A percentile compares a stretch with the other conserved stretches of the same genome.
Conservation (phyloP, 2,329 filamentous ascomycete species). For the Pleoardoris graminearum region DNA sequence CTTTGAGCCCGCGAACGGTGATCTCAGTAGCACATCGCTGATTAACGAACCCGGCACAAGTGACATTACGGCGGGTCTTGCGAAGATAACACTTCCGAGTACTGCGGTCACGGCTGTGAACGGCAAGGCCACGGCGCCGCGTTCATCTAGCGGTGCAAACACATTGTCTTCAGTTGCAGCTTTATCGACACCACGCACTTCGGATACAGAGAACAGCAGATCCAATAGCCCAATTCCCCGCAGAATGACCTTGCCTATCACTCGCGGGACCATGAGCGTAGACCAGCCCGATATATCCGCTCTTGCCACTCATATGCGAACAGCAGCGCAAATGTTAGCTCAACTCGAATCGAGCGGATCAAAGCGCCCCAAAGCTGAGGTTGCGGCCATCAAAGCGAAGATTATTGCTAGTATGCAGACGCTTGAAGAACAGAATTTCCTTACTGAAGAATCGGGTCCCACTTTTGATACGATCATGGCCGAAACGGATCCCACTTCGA, state of each 20-base stretch:
- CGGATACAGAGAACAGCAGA: constrained; percentile 68
- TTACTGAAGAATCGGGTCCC: constrained; percentile 70
- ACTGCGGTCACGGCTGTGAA: constrained; percentile 16
- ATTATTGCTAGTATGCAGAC: constrained; percentile 92
- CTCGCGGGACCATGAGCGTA: constrained; percentile 56
- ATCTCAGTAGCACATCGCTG: constrained; percentile 73
- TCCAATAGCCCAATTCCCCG: constrained; percentile 68
- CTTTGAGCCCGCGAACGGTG: constrained; percentile 79
- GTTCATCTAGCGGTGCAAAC: constrained; percentile 64
- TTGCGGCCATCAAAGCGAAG: constrained; percentile 80
- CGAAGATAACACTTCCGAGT: constrained; percentile 34
- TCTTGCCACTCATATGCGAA: constrained; percentile 83
- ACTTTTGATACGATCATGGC: constrained; percentile 85
- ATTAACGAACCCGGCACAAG: constrained; percentile 61
- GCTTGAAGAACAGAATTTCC: constrained; percentile 82
- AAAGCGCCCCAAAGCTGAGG: constrained; percentile 77
- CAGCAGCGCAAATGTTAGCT: constrained; percentile 83
- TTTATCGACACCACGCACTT: constrained; percentile 68
- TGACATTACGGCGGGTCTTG: constrained; percentile 35
- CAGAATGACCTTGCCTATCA: constrained; percentile 63
- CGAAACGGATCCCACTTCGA: constrained; percentile 62
- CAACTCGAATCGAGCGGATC: constrained; percentile 79
- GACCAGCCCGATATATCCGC: constrained; percentile 83
- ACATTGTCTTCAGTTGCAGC: constrained; percentile 64
- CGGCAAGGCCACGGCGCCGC: constrained; percentile 48